These are phyloP conservation scores for Rhizopogon salebrosus DNA, from an alignment of 768 basidiomycete genomes.

Conservation along the genomic window DNA sequence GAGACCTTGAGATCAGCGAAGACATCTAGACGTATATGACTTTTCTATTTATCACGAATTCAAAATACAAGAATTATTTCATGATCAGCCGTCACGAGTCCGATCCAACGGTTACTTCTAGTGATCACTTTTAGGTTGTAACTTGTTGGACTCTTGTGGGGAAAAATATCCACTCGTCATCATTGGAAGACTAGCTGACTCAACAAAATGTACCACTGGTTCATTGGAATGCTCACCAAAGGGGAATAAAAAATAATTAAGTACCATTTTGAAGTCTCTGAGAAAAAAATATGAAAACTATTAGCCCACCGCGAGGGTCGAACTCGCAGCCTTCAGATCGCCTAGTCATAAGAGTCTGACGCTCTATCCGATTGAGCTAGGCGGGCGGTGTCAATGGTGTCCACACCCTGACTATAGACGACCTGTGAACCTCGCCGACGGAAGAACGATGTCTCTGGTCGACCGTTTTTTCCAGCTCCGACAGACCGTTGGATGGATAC, in stretches of 20 bases:
- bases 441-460: neutral
- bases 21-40: neutral
- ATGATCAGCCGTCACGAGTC: neutral
- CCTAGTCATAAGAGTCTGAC: slow-evolving; percentile 54
- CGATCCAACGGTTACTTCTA: neutral
- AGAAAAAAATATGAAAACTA: slow-evolving; percentile 12
- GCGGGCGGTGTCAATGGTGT: slow-evolving; percentile 35
- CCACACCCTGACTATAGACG: too few relatives aligned
- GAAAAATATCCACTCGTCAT: too few relatives aligned
- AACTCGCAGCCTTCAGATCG: slow-evolving; percentile 60
- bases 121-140: too few relatives aligned
- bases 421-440: neutral
- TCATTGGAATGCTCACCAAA: too few relatives aligned
- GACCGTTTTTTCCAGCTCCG: too few relatives aligned
- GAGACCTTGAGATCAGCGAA: neutral
- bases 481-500: too few relatives aligned
- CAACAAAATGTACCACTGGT: too few relatives aligned
- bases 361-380: slow-evolving; percentile 68
- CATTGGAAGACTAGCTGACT: too few relatives aligned
- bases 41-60: neutral
- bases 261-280: too few relatives aligned
- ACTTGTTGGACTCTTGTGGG: too few relatives aligned
- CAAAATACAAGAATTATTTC: neutral
- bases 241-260: too few relatives aligned
- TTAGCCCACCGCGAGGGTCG: slow-evolving; percentile 61